Percentiles rank a stretch among this genome's conserved stretches.
Evolutionary conservation across 1,284 basidiomycete genomes (phyloP).

Genomic region (Ganoderma lucidum): DNA sequence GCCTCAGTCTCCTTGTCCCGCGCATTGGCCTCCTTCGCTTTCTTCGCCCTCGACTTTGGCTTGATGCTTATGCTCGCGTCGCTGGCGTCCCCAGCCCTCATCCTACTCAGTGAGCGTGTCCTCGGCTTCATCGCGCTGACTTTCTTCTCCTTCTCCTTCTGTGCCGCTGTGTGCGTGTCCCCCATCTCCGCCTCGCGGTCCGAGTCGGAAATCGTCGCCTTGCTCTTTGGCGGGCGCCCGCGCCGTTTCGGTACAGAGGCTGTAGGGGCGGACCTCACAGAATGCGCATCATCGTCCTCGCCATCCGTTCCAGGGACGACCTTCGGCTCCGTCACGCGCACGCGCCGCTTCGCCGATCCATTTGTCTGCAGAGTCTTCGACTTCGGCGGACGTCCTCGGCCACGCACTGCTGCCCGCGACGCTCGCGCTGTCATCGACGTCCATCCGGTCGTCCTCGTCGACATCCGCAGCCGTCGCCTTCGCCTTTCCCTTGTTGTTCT

Average conservation of each 20-base stretch:
- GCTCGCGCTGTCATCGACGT: slow-evolving; percentile 39
- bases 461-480: slow-evolving; percentile 28
- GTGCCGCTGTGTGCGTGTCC: slow-evolving; percentile 15
- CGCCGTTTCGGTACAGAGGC: slow-evolving; percentile 34
- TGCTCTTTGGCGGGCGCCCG: slow-evolving; percentile 39
- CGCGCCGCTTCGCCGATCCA: slow-evolving; percentile 33
- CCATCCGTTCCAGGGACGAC: slow-evolving; percentile 30
- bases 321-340: slow-evolving; percentile 30
- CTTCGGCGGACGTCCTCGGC: slow-evolving; percentile 34
- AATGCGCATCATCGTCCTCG: slow-evolving; percentile 33
- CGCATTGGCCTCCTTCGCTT: slow-evolving; percentile 28
- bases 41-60: slow-evolving; percentile 32
- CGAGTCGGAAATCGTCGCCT: slow-evolving; percentile 33
- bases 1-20: slow-evolving; percentile 18
- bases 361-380: slow-evolving; percentile 24
- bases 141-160: slow-evolving; percentile 30
- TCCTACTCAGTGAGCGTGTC: slow-evolving; percentile 36
- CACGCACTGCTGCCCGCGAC: slow-evolving; percentile 31
- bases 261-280: slow-evolving; percentile 28
- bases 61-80: slow-evolving; percentile 25
- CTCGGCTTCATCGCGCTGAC: slow-evolving; percentile 28
- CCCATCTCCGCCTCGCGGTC: slow-evolving; percentile 35
- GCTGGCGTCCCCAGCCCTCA: slow-evolving; percentile 26
- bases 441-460: slow-evolving; percentile 38
- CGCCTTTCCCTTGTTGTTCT: slow-evolving; percentile 23